Base-by-base conservation (phyloP, 1,284 basidiomycete species). In the Ganoderma resinaceum region DNA sequence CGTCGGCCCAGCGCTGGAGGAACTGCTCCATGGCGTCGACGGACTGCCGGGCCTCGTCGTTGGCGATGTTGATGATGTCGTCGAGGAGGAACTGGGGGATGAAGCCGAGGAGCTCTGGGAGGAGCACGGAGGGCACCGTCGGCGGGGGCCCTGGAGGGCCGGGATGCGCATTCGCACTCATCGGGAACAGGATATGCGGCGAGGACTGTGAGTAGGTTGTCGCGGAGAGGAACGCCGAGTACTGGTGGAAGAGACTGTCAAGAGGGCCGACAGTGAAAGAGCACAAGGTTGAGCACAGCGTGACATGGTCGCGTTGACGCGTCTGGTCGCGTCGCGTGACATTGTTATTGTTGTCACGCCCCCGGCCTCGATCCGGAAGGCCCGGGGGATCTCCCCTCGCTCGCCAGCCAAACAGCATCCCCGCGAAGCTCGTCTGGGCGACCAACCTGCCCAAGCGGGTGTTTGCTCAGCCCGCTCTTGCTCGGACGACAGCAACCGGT, bases 1-100 rank as follows among this genome's bases (percentile, higher is more conserved):
- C 85, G 40, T 87, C 85, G 5, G 88, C 89, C 89, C 92, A 93
- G 57, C 88, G 87, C 63, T 86, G 82, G 35, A 94, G 83, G 73
- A 92, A 92, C 69, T 86, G 86, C 75, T 94, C 91, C 82, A 93
- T 87, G 55, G 89, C 91, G 69, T 92, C 90, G 35, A 92, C 88
- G 9, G 89, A 87, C 71, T 91, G 88, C 38, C 87, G 85, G 31
- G 91, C 87, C 1, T 89, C 86, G 70, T 92, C 87, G 73, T 92
- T 90, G 0, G 88, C 88, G 58, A 85, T 85, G 79, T 90, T 89
- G 71, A 91, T 87, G 57, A 90, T 87, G 70, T 91, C 89, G 77
- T 91, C 90, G 2, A 91, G 85, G 7, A 91, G 81, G 38, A 91
- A 84, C 71, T 91, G 90, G 1, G 90, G 90, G 0, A 88, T 87